Base-by-base conservation (phyloP, 2,329 filamentous ascomycete genomes). In the Penicillium fuscoglaucum region DNA sequence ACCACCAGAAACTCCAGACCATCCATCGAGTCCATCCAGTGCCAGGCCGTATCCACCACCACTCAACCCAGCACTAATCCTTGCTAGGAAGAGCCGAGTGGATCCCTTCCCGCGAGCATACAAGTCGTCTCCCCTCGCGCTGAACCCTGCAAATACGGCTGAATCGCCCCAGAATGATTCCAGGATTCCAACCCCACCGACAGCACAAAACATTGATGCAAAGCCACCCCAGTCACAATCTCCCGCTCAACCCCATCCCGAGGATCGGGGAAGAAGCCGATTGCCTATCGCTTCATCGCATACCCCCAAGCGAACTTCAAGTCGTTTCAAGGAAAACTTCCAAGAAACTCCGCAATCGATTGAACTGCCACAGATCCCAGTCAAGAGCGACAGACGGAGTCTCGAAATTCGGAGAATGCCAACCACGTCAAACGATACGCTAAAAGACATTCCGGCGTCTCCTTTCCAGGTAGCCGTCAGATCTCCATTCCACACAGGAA, bases 81-180 rank as follows among this genome's bases (percentile, higher is more conserved):
- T 60, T 12, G 45, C 46, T 7, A 58, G 57, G 24, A 59, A 53
- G 40, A 55, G 13, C 12, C 47, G 48, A n/a, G 31, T 48, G 21
- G 62, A 67, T 10, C 45, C 41, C 6, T 52, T 51, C 35, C 29
- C 50, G 17, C 64, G 59, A 46, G 60, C 57, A 13, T 73, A 73
- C 60, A 71, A 66, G 48, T 72, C 72, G 7, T 75, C 73, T 13
- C 72, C 72, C 24, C 65, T 75, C 29, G 64, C 72, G 9, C 63
- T 63, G 41, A 66, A 68, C 15, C 60, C 68, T 39, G 63, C 63
- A 24, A 59, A 59, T 21, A 65, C 52, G 8, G 33, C 58, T n/a
- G 61, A 61, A 10, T 35, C 37, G 28, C 43, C 60, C 48, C 52
- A 33, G 35, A 55, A 55, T 28, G 48, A 48, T 29, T 49, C n/a